phyloP scores from a whole-genome alignment of 2,329 filamentous ascomycete genomes.

The Colletotrichum tanaceti region DNA sequence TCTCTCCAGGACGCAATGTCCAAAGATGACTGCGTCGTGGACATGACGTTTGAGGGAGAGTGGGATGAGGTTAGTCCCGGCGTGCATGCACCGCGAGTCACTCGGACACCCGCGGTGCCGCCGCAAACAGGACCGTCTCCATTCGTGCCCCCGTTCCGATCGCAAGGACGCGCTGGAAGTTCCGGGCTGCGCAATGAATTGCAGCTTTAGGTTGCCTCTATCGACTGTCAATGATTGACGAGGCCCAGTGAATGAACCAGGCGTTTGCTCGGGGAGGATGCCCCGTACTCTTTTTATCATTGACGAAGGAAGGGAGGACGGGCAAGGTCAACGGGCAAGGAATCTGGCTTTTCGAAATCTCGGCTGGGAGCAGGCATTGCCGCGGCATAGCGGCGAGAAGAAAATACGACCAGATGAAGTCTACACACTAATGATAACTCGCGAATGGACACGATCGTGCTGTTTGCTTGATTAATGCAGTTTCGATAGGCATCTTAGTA shows the following conservation, averaged over 20 bases:
- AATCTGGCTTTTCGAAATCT: not conserved
- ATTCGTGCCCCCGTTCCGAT: not conserved
- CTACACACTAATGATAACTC: not conserved
- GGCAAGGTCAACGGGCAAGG: not conserved
- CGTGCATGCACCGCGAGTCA: not conserved
- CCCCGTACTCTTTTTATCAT: not conserved
- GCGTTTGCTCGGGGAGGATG: not conserved
- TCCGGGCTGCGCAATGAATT: constrained; percentile 33
- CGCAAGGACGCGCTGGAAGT: not conserved
- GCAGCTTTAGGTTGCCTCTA: not conserved
- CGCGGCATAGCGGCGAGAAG: not conserved
- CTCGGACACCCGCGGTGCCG: not conserved
- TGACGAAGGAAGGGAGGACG: not conserved
- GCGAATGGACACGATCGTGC: not conserved
- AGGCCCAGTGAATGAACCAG: not conserved
- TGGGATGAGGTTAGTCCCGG: constrained; percentile 19
- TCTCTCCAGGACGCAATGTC: constrained; percentile 36
- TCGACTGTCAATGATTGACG: not conserved
- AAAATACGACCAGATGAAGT: not conserved
- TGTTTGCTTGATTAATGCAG: not conserved
- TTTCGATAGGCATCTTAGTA: too few relatives aligned
- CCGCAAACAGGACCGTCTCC: not conserved
- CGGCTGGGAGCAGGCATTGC: not conserved
- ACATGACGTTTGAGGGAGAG: constrained; percentile 25
- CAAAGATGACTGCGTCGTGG: constrained; percentile 32